Percentiles rank a stretch among this genome's conserved stretches.
These are phyloP conservation scores for Cladosporium oxysporum DNA, from an alignment of 2,329 filamentous ascomycete genomes.

Conservation along the genomic window DNA sequence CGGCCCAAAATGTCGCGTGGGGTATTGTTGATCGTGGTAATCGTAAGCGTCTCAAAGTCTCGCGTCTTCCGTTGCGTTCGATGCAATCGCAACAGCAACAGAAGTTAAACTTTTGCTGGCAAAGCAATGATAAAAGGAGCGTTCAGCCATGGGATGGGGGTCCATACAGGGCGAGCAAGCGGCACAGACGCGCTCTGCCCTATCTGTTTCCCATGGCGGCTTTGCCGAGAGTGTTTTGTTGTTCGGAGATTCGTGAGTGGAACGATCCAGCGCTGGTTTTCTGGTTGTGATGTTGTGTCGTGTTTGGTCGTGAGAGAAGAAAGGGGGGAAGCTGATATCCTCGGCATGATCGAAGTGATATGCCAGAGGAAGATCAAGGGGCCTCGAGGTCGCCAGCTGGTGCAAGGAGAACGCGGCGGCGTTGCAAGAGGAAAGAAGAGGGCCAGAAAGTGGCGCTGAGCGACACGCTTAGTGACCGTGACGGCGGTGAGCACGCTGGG, in stretches of 20 bases:
- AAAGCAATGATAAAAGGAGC: conserved; percentile 15
- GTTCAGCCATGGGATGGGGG: neutral
- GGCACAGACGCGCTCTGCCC: conserved; percentile 20
- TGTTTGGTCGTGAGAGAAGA: conserved; percentile 8
- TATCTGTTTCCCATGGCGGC: neutral
- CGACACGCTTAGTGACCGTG: conserved; percentile 18
- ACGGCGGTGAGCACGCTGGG: conserved; percentile 13
- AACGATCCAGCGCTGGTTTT: conserved; percentile 18
- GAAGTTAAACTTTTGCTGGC: neutral
- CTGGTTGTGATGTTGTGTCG: conserved; percentile 1
- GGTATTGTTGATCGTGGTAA: conserved; percentile 15
- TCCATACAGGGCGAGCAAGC: conserved; percentile 2
- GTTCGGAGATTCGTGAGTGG: conserved; percentile 17
- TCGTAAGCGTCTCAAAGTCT: conserved; percentile 17
- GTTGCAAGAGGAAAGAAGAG: conserved; percentile 15
- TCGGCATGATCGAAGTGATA: neutral
- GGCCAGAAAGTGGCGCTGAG: conserved; percentile 14
- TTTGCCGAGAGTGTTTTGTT: conserved; percentile 12
- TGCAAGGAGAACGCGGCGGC: neutral
- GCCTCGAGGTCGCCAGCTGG: conserved; percentile 14
- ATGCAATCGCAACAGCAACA: neutral
- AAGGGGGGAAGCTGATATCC: neutral
- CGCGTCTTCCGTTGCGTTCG: neutral
- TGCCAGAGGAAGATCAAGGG: conserved; percentile 4
- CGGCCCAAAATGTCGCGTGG: conserved; percentile 4